A percentile compares a stretch with the other conserved stretches of the same genome.
phyloP scores from a whole-genome alignment of 73 alveolate species.

The Blepharisma stoltei region DNA sequence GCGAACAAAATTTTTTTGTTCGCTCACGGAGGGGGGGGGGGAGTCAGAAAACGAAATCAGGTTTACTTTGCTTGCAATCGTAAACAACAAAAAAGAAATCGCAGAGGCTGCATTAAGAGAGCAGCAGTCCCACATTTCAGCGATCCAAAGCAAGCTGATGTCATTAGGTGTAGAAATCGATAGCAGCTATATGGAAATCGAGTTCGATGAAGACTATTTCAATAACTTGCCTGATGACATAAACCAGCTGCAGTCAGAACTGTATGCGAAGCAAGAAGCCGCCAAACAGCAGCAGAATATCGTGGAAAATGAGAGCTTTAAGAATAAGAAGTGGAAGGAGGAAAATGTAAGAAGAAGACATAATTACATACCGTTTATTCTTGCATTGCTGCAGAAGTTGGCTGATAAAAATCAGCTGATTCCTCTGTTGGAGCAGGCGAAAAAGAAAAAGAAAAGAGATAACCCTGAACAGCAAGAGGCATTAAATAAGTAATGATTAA shows the following conservation, averaged over 20 bases:
- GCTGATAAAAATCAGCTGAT: slow-evolving; percentile 67
- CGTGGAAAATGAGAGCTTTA: slow-evolving; percentile 51
- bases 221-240: slow-evolving; percentile 44
- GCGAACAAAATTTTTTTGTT: too few relatives aligned
- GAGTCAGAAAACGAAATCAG: slow-evolving; percentile 71
- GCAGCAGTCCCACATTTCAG: slow-evolving; percentile 13
- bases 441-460: slow-evolving; percentile 41
- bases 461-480: too few relatives aligned
- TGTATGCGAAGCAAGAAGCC: slow-evolving; percentile 33
- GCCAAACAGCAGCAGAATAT: slow-evolving; percentile 33
- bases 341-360: slow-evolving; percentile 84
- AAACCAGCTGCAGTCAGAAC: slow-evolving; percentile 40
- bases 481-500: too few relatives aligned
- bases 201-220: slow-evolving; percentile 43
- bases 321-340: slow-evolving; percentile 64
- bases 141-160: slow-evolving; percentile 30
- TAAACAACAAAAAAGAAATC: slow-evolving; percentile 60
- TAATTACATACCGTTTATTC: slow-evolving; percentile 79
- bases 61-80: slow-evolving; percentile 74
- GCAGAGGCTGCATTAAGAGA: slow-evolving; percentile 38
- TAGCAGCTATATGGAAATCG: slow-evolving; percentile 46
- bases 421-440: slow-evolving; percentile 61
- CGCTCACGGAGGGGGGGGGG: too few relatives aligned
- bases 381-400: slow-evolving; percentile 65
- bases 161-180: slow-evolving; percentile 25